Evolutionary conservation across 2,329 filamentous ascomycete species (phyloP).

Genomic region (Phaeosphaeriaceae sp.): DNA sequence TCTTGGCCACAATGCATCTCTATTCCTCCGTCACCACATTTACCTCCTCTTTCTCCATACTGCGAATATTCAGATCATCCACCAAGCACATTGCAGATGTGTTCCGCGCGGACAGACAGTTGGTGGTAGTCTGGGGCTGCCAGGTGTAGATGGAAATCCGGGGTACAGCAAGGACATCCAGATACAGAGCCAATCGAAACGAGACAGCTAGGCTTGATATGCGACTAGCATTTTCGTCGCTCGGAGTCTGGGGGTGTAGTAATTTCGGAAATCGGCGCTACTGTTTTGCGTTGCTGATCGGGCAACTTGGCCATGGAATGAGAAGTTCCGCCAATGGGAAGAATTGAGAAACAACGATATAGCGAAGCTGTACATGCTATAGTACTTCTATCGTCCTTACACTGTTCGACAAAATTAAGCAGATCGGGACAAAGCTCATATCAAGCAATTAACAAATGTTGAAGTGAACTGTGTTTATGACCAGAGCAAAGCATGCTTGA

Average conservation of each 20-base stretch:
- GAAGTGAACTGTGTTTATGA: no score
- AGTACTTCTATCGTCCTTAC: neutral
- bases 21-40: slow-evolving; percentile 23
- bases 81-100: slow-evolving; percentile 24
- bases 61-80: slow-evolving; percentile 16
- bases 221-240: slow-evolving; percentile 9
- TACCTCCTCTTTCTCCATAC: slow-evolving; percentile 1
- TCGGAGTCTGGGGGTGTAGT: slow-evolving; percentile 9
- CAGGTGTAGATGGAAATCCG: slow-evolving; percentile 7
- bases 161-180: slow-evolving; percentile 9
- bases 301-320: slow-evolving; percentile 21
- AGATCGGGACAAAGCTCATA: no score
- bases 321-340: slow-evolving; percentile 33
- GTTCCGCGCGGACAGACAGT: slow-evolving; percentile 8
- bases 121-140: slow-evolving; percentile 6
- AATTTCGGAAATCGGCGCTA: slow-evolving; percentile 22
- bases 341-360: neutral
- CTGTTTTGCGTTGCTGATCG: slow-evolving; percentile 19
- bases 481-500: no score
- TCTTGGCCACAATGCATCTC: slow-evolving; percentile 13
- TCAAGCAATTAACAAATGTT: no score
- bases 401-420: neutral
- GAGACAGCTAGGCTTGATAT: slow-evolving; percentile 9
- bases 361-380: neutral
- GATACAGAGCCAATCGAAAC: slow-evolving; percentile 7